Evolutionary conservation across 192 early-diverging fungal species (phyloP).

Genomic region (Phlyctochytrium arcticum): DNA sequence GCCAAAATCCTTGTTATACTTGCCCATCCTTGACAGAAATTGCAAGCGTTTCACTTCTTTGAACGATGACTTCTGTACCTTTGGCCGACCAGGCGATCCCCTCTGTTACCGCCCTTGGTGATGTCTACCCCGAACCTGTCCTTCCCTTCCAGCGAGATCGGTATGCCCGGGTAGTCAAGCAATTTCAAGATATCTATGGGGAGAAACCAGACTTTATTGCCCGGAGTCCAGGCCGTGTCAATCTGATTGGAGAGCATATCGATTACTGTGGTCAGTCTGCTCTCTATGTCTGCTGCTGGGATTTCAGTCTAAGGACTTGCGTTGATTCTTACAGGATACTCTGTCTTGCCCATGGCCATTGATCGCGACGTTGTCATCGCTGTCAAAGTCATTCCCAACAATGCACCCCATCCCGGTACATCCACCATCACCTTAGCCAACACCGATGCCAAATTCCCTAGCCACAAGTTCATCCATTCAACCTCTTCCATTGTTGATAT

Average conservation of each 20-base stretch:
- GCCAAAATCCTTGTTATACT: too few relatives aligned
- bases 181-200: slow-evolving; percentile 33
- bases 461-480: slow-evolving; percentile 37
- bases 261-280: slow-evolving; percentile 95
- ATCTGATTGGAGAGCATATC: slow-evolving; percentile 96
- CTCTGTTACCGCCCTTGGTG: background rate
- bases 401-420: slow-evolving; percentile 9
- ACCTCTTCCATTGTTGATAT: slow-evolving; percentile 59
- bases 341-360: slow-evolving; percentile 95
- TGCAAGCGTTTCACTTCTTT: background rate
- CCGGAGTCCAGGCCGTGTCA: slow-evolving; percentile 90
- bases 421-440: slow-evolving; percentile 62
- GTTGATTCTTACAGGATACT: slow-evolving; percentile 42
- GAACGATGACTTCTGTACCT: background rate
- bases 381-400: slow-evolving; percentile 9
- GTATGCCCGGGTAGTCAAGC: slow-evolving; percentile 7
- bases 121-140: slow-evolving; percentile 14
- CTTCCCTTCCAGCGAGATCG: slow-evolving; percentile 19
- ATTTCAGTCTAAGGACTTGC: background rate
- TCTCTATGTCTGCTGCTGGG: background rate
- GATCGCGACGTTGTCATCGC: slow-evolving; percentile 68
- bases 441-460: slow-evolving; percentile 48
- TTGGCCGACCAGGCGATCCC: slow-evolving; percentile 2
- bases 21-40: background rate
- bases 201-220: slow-evolving; percentile 72